Evolutionary conservation across 192 early-diverging fungal species (phyloP).

Genomic region (Coemansia sp.): DNA sequence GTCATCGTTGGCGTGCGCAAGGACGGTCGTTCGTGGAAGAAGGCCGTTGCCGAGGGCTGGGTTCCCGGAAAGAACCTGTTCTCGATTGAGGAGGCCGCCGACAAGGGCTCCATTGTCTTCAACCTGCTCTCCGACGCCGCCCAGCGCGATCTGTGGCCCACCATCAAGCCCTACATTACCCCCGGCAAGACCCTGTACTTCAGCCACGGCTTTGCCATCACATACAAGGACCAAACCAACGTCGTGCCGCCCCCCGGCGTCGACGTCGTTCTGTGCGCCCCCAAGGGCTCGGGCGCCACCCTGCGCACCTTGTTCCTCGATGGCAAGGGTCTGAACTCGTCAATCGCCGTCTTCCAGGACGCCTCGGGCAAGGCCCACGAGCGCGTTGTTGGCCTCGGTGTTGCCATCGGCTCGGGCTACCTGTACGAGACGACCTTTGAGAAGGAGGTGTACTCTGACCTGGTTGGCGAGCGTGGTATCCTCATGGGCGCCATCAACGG

Average conservation of each 20-base stretch:
- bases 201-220: constrained; percentile 94
- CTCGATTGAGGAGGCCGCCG: constrained; percentile 83
- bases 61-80: constrained; percentile 94
- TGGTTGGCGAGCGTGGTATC: constrained; percentile 94
- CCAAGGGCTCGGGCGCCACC: constrained; percentile 95
- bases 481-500: constrained; percentile 99
- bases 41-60: constrained; percentile 94
- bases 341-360: constrained; percentile 94
- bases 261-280: constrained; percentile 94
- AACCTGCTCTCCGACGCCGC: constrained; percentile 96
- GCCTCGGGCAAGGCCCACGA: constrained; percentile 92
- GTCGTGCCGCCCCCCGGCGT: constrained; percentile 89
- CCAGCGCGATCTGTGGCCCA: constrained; percentile 88
- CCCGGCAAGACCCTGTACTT: constrained; percentile 99
- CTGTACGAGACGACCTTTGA: constrained; percentile 96
- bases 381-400: constrained; percentile 84
- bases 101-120: constrained; percentile 90
- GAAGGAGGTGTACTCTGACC: constrained; percentile 96
- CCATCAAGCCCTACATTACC: constrained; percentile 84
- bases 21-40: constrained; percentile 84
- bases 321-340: constrained; percentile 96
- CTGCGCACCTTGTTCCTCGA: constrained; percentile 95
- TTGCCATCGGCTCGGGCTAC: constrained; percentile 95
- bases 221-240: constrained; percentile 89
- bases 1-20: constrained; percentile 93